Base-by-base conservation (phyloP, 192 early-diverging fungal genomes). In the Dissophora globulifera region DNA sequence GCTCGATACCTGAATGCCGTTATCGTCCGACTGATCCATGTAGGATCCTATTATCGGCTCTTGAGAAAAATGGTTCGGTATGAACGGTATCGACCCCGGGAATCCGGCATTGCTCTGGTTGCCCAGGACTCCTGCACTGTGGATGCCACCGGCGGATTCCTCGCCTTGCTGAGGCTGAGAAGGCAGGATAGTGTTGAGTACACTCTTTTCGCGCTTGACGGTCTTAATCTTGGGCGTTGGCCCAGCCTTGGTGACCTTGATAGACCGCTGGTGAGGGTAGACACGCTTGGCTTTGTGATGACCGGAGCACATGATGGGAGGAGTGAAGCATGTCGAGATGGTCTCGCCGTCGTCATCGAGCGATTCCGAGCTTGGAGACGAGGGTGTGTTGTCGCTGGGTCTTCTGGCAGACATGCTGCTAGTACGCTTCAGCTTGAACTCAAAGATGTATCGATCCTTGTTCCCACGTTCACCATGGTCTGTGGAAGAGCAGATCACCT, bases 401-500 rank as follows among this genome's bases (percentile, higher is more conserved):
- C 13, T 4, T 1, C 30, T 46, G 5, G 32, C 33, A 0, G 64
- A 50, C 52, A 66, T 76, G 45, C 32, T 61, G 41, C 52, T 76
- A 1, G 72, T 61, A 13, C 52, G 58, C 52, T 76, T 76, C 1
- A 76, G 72, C 38, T 49, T 42, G 58, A 76, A 76, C 35, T 67
- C 72, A 16, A 76, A 76, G 13, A 76, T 61, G 42, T 76, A 76
- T 5, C 72, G 63, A 38, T 76, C 72, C 58, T 76, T 76, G 40
- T 76, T 76, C 11, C 72, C 72, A 13, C 72, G 72, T 33, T 76
- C 72, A 19, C 72, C 72, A n/a, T 76, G 72, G 29, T 76, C 72
- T 15, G 72, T 76, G 7, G 72, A 76, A 7, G 72, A 76, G 25
- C 72, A 76, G 25, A 76, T 22, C 27, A 76, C 72, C n/a, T 76